Percentiles rank a stretch among this genome's conserved stretches.
These are phyloP conservation scores for Penicillium sclerotiorum DNA, from an alignment of 2,329 filamentous ascomycete genomes.

Conservation along the genomic window DNA sequence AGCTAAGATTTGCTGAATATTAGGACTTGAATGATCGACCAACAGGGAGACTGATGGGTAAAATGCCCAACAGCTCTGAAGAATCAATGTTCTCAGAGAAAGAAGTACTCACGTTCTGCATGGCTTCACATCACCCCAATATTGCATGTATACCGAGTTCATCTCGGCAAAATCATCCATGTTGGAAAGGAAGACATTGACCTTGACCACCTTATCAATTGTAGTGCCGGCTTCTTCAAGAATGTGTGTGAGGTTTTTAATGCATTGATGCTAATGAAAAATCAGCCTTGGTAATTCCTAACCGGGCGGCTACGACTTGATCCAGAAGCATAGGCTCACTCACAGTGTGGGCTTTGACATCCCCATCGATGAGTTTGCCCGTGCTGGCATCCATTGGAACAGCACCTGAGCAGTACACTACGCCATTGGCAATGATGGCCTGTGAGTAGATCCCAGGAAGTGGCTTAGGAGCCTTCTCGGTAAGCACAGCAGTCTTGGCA, in stretches of 20 bases:
- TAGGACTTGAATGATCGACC: neutral
- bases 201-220: slow-evolving; percentile 65
- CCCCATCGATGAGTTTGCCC: slow-evolving; percentile 58
- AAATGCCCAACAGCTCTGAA: no score
- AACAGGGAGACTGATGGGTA: no score
- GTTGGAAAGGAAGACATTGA: slow-evolving; percentile 66
- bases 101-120: slow-evolving; percentile 36
- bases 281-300: no score
- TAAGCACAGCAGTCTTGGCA: slow-evolving; percentile 46
- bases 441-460: slow-evolving; percentile 61
- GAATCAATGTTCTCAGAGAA: no score
- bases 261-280: slow-evolving; percentile 47
- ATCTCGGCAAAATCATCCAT: slow-evolving; percentile 73
- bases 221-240: slow-evolving; percentile 63
- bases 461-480: slow-evolving; percentile 54
- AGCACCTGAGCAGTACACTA: slow-evolving; percentile 71
- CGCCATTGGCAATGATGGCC: slow-evolving; percentile 64
- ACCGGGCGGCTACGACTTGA: no score
- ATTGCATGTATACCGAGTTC: slow-evolving; percentile 66
- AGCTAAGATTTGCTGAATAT: slow-evolving; percentile 44
- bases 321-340: no score
- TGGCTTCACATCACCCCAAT: slow-evolving; percentile 66
- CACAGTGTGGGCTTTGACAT: slow-evolving; percentile 58
- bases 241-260: slow-evolving; percentile 59
- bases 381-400: slow-evolving; percentile 62